Evolutionary conservation across 257 asterid species (phyloP).

Genomic region (Datura wrightii): DNA sequence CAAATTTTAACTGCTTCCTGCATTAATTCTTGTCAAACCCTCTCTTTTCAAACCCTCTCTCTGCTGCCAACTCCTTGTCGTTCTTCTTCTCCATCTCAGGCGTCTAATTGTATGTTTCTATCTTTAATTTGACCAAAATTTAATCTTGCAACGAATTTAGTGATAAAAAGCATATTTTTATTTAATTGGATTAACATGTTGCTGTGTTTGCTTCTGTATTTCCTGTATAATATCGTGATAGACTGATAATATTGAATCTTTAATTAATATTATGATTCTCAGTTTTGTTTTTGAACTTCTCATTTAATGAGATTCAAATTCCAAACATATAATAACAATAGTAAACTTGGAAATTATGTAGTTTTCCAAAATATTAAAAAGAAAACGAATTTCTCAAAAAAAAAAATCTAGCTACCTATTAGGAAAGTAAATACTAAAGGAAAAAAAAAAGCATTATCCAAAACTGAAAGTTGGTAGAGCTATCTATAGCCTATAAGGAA

Average conservation of each 20-base stretch:
- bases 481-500: neutral
- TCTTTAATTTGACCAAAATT: too few species aligned
- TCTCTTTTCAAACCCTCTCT: neutral
- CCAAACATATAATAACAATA: neutral
- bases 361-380: neutral
- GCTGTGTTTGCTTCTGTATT: neutral
- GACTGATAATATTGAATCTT: too few species aligned
- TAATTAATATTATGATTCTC: too few species aligned
- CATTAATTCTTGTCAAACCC: neutral
- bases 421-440: neutral
- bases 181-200: neutral
- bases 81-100: too few species aligned
- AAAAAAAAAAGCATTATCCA: neutral
- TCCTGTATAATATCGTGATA: neutral
- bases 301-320: neutral
- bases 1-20: neutral
- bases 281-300: neutral
- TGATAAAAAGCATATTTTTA: neutral
- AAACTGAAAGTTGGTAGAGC: neutral
- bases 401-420: neutral
- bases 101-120: neutral
- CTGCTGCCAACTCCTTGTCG: neutral
- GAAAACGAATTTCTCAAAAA: neutral
- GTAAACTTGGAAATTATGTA: neutral
- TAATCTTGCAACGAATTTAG: too few species aligned